A percentile compares a stretch with the other conserved stretches of the same genome.
Conservation (phyloP, 225 moss, liverwort and hornwort species). For the Physcomitrium patens region DNA sequence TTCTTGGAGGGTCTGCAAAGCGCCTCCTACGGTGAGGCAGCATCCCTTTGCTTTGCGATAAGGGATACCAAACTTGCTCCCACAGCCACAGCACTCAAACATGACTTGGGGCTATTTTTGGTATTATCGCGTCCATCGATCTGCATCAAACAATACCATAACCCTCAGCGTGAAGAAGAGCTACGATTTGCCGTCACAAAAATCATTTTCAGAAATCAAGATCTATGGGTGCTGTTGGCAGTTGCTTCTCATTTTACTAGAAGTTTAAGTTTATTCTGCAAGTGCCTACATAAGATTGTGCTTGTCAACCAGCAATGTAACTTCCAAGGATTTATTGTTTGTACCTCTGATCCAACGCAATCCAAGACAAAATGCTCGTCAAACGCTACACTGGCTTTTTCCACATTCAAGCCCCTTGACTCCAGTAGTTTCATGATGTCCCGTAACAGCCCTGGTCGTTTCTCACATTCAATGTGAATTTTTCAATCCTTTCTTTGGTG, state of each 20-base stretch:
- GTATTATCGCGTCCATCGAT: slow-evolving; percentile 19
- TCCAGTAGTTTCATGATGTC: slow-evolving; percentile 52
- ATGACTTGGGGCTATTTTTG: not conserved
- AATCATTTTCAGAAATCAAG: not conserved
- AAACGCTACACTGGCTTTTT: slow-evolving; percentile 44
- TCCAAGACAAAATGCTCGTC: slow-evolving; percentile 35
- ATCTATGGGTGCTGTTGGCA: not conserved
- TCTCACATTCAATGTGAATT: slow-evolving; percentile 45
- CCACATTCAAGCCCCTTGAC: slow-evolving; percentile 42
- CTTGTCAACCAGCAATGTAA: not conserved
- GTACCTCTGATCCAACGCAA: slow-evolving; percentile 42
- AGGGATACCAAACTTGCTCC: slow-evolving; percentile 39
- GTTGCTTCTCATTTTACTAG: too few species aligned
- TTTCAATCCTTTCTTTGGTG: slow-evolving; percentile 42
- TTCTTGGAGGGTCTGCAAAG: too few species aligned
- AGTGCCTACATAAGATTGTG: too few species aligned
- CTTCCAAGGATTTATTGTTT: not conserved
- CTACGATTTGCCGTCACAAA: not conserved
- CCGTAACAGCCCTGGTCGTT: slow-evolving; percentile 44
- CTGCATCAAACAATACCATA: slow-evolving; percentile 20
- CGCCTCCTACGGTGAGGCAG: too few species aligned
- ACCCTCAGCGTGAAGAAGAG: not conserved
- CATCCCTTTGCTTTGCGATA: slow-evolving; percentile 12
- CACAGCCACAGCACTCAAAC: slow-evolving; percentile 24
- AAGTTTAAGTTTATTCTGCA: too few species aligned